Evolutionary conservation across 2,329 filamentous ascomycete genomes (phyloP).

Genomic region (Fusarium devonianum): DNA sequence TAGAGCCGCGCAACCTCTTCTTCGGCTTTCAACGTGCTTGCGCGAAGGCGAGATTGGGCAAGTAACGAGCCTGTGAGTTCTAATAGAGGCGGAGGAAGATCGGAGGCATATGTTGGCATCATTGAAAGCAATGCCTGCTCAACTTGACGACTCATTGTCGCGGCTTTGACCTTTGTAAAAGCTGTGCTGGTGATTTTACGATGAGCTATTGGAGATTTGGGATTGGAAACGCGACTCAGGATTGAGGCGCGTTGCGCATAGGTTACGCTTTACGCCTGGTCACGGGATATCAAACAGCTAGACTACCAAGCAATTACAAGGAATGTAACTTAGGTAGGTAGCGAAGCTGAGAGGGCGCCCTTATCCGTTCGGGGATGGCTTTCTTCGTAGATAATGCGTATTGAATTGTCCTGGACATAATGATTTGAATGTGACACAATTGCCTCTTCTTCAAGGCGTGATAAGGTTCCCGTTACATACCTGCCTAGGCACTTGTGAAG

Average conservation of each 20-base stretch:
- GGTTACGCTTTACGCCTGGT: slow-evolving; percentile 22
- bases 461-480: slow-evolving; percentile 12
- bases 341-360: too few relatives aligned
- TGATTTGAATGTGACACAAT: too few relatives aligned
- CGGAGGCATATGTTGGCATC: slow-evolving; percentile 74
- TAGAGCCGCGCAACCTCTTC: slow-evolving; percentile 88
- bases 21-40: slow-evolving; percentile 79
- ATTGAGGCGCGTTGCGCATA: slow-evolving; percentile 18
- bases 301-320: slow-evolving; percentile 15
- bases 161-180: neutral
- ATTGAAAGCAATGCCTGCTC: slow-evolving; percentile 77
- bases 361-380: too few relatives aligned
- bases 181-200: neutral
- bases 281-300: too few relatives aligned
- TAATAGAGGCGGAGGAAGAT: slow-evolving; percentile 72
- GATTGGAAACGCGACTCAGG: too few relatives aligned
- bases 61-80: slow-evolving; percentile 77
- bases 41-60: slow-evolving; percentile 80
- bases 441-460: too few relatives aligned
- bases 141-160: slow-evolving; percentile 74
- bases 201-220: slow-evolving; percentile 6
- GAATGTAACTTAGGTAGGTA: too few relatives aligned
- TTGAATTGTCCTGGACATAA: too few relatives aligned
- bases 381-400: too few relatives aligned
- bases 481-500: slow-evolving; percentile 3